Evolutionary conservation across 768 basidiomycete genomes (phyloP), one percentile per base, ranked within the genome.

Genomic region (Butyriboletus loyo): DNA sequence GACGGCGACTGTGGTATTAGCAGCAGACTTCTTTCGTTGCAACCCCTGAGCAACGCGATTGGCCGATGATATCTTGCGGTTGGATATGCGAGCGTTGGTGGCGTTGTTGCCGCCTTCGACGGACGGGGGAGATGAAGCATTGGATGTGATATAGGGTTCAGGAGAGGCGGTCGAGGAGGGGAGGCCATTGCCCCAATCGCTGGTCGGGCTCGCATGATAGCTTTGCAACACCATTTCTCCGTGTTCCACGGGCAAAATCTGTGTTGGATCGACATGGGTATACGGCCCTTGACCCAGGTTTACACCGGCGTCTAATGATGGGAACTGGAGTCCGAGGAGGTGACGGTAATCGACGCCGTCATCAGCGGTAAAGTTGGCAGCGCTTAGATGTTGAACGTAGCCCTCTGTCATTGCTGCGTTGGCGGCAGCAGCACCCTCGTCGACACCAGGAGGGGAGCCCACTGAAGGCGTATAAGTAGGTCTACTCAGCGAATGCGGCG

Each of bases 191-290:
- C 80, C 82, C 87, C 88, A 91, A 66, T 91, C 89, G 66, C 89
- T 91, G 15, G 86, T 87, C 7, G 91, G 89, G 67, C 86, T 92
- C 39, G 84, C 74, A 63, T 86, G 87, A 72, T 82, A 83, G 56
- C 74, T 75, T 38, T 76, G 71, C 62, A 77, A 77, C 11, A 74
- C 67, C 54, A 68, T 64, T 32, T 74, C 72, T 46, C 62, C 58
- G 41, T 75, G 73, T 38, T 78, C 75, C 36, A 73, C 67, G n/a
- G 75, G 75, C 53, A 80, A 69, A 39, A 96, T 89, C 72, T 96
- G 92, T n/a, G 88, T 87, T 8, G 95, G 95, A 73, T 98, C 92
- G 53, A 98, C 89, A 69, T 89, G 86, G 32, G 88, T 89, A 71
- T 80, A 89, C 7, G 81, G 79, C 41, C 72, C 71, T 56, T 79